Evolutionary conservation across 2,329 filamentous ascomycete species (phyloP), one percentile per base, ranked within the genome.

Genomic region (Trichothecium sympodiale): DNA sequence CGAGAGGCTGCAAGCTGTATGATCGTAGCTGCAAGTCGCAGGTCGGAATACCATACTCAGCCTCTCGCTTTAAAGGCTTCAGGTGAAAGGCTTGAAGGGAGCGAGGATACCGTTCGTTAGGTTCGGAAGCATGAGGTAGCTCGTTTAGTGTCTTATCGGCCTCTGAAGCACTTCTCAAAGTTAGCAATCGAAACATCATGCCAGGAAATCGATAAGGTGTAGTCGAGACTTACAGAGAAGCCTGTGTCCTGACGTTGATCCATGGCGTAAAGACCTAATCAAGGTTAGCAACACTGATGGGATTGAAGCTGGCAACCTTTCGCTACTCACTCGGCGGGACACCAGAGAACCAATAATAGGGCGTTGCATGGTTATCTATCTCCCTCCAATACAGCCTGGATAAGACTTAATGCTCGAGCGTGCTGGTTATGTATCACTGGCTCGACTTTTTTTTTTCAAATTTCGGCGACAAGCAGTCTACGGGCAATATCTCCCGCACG

Each of bases 11-110:
- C 26, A 88, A 68, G 50, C 74, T 87, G 69, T 85, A 98, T 25
- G 89, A 94, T 46, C 91, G 85, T 33, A 98, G 66, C 56, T 98
- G 91, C 25, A 98, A 77, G 56, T 95, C 81, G 64, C 86, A 94
- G 9, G 83, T 77, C 10, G 87, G 87, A 26, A 94, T 74, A 35
- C 85, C 85, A 53, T 84, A 79, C 51, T 79, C 60, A 31, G 83
- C 69, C 53, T 76, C 65, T 43, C 83, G 80, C 49, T 83, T 84
- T 35, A 96, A 69, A 13, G 91, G 89, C 43, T 80, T 77, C 34
- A 95, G 73, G 60, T 94, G 91, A 31, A 93, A 67, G 27, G 89
- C 84, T 63, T 93, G 83, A 20, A 96, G 77, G 43, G 80, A 75
- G 49, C 85, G 76, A 27, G 88, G 88, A 28, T 83, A 65, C 43